A percentile compares a stretch with the other conserved stretches of the same genome.
These are phyloP conservation scores for Yamadazyma tumulicola DNA, from an alignment of 805 yeast species.

Conservation along the genomic window DNA sequence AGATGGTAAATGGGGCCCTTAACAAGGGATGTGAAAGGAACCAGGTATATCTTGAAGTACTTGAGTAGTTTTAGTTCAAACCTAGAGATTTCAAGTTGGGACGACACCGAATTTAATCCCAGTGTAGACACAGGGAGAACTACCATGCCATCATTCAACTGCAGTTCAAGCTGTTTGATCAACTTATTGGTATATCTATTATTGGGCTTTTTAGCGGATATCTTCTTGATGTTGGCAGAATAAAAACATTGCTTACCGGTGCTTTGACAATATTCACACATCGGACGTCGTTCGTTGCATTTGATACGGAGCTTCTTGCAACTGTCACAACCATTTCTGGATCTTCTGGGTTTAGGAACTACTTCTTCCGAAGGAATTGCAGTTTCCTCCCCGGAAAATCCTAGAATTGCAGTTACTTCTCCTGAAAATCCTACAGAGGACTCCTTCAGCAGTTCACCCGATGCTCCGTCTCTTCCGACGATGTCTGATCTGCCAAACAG, in stretches of 20 bases:
- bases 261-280: conserved; percentile 11
- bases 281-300: conserved; percentile 9
- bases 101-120: conserved; percentile 1
- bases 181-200: conserved; percentile 3
- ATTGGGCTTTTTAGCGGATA: neutral
- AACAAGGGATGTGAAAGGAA: conserved; percentile 3
- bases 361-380: no score
- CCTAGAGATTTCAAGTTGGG: conserved; percentile 1
- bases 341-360: conserved; percentile 3
- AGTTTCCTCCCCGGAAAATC: no score
- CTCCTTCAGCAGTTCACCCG: no score
- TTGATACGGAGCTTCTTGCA: conserved; percentile 63
- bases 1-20: conserved; percentile 5
- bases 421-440: no score
- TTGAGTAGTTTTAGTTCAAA: conserved; percentile 10
- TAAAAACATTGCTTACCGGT: conserved; percentile 8
- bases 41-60: conserved; percentile 1
- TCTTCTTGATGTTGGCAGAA: neutral
- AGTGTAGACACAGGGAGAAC: no score
- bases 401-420: no score
- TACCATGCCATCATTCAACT: neutral
- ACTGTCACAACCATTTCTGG: conserved; percentile 54
- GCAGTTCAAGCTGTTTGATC: conserved; percentile 2
- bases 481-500: no score
- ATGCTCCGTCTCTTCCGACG: no score